phyloP scores from a whole-genome alignment of 148 eudicot species.

The Fallopia convolvulus region DNA sequence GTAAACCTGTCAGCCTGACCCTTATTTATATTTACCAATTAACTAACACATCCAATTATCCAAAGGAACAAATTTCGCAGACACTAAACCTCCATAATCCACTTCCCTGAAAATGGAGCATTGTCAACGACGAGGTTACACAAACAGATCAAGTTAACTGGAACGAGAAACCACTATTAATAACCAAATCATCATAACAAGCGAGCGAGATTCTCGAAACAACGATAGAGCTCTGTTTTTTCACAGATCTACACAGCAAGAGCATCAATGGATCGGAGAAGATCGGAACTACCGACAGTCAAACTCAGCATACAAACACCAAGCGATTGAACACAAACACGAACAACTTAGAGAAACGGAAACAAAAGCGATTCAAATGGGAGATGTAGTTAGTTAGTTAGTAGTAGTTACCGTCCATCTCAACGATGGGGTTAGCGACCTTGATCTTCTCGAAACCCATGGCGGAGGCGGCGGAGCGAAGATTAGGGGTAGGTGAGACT shows the following conservation, averaged over 20 bases:
- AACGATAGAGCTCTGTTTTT: background rate
- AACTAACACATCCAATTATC: slow-evolving; percentile 1
- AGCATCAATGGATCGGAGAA: background rate
- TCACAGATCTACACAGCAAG: slow-evolving; percentile 1
- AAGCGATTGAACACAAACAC: background rate
- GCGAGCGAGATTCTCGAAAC: background rate
- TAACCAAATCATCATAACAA: background rate
- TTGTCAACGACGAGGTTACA: background rate
- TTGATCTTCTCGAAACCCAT: slow-evolving; percentile 71
- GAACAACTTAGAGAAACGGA: background rate
- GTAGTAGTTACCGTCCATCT: slow-evolving; percentile 65
- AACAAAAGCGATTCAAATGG: background rate
- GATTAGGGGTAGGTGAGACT: slow-evolving; percentile 5
- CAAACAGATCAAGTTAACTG: background rate
- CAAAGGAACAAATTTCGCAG: background rate
- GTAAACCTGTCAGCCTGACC: background rate
- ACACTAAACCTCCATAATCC: background rate
- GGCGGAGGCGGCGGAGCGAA: background rate
- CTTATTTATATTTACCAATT: background rate
- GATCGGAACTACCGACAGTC: background rate
- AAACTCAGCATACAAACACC: background rate
- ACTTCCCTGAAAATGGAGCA: background rate
- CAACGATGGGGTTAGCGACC: slow-evolving; percentile 86
- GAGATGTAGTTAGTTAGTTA: slow-evolving; percentile 19
- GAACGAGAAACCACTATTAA: background rate